These are phyloP conservation scores for Raphanus sativus DNA, from an alignment of 345 rosid genomes.

Conservation along the genomic window DNA sequence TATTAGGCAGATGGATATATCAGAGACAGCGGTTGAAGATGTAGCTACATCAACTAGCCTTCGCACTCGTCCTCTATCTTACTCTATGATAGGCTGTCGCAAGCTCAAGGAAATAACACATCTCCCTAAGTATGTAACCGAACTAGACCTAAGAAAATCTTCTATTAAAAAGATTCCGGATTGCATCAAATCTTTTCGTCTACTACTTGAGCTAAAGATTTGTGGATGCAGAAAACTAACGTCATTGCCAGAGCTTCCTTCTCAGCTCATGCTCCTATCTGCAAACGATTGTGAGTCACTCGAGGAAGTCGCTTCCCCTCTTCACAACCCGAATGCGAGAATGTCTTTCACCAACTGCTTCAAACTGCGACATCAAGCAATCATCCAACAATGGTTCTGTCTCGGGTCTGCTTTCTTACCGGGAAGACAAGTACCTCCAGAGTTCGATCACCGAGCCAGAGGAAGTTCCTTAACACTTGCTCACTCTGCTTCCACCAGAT, in stretches of 20 bases:
- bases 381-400: background rate
- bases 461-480: background rate
- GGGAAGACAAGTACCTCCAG: background rate
- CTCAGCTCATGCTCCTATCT: background rate
- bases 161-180: background rate
- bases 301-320: background rate
- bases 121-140: background rate
- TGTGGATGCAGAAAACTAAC: constrained; percentile 5
- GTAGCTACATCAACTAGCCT: background rate
- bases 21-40: background rate
- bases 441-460: background rate
- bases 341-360: constrained; percentile 22
- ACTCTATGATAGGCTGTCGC: background rate
- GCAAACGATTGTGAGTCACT: background rate
- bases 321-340: background rate
- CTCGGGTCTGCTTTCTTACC: background rate
- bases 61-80: background rate
- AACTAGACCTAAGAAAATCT: background rate
- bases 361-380: background rate
- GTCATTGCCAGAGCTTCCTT: constrained; percentile 12
- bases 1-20: background rate
- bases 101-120: background rate
- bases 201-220: background rate
- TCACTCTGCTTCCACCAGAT: background rate
- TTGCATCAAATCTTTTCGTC: background rate